Conservation (phyloP, 2,329 filamentous ascomycete species). For the Paramyrothecium sp. region DNA sequence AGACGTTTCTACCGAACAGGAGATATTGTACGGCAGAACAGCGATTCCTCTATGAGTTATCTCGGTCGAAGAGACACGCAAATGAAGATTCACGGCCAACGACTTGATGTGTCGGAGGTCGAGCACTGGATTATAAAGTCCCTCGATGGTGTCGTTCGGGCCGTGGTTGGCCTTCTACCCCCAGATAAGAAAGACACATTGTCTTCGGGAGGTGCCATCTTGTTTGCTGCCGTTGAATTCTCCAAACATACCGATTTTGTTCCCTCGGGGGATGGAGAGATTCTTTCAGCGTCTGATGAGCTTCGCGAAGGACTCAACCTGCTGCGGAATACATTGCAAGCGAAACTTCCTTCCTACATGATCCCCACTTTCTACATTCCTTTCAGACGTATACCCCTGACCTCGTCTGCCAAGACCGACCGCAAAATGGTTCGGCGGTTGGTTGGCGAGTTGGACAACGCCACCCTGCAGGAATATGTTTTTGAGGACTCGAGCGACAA, state of each 20-base stretch:
- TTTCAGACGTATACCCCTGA: constrained; percentile 5
- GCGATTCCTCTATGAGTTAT: constrained; percentile 37
- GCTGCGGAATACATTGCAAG: constrained; percentile 1
- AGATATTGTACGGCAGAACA: constrained; percentile 40
- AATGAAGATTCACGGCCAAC: constrained; percentile 39
- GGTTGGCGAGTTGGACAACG: constrained; percentile 38
- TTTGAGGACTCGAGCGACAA: constrained; percentile 22
- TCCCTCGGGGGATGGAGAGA: neutral
- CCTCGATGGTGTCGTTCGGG: constrained; percentile 52
- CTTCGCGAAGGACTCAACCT: constrained; percentile 7
- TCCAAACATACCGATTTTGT: constrained; percentile 15
- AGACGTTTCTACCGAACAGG: constrained; percentile 42
- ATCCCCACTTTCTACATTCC: constrained; percentile 5
- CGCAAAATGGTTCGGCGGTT: constrained; percentile 35
- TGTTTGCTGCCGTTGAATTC: neutral
- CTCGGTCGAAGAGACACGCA: constrained; percentile 47
- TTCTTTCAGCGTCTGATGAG: neutral
- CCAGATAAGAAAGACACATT: constrained; percentile 19
- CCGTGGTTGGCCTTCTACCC: constrained; percentile 29
- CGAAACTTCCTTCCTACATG: constrained; percentile 18
- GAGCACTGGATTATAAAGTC: constrained; percentile 45
- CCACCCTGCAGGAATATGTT: constrained; percentile 35
- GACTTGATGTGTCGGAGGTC: constrained; percentile 44
- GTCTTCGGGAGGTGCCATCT: constrained; percentile 5
- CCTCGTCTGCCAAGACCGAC: constrained; percentile 7